Evolutionary conservation across 2,329 filamentous ascomycete species (phyloP), one percentile per base, ranked within the genome.

Genomic region (Colletotrichum sp.): DNA sequence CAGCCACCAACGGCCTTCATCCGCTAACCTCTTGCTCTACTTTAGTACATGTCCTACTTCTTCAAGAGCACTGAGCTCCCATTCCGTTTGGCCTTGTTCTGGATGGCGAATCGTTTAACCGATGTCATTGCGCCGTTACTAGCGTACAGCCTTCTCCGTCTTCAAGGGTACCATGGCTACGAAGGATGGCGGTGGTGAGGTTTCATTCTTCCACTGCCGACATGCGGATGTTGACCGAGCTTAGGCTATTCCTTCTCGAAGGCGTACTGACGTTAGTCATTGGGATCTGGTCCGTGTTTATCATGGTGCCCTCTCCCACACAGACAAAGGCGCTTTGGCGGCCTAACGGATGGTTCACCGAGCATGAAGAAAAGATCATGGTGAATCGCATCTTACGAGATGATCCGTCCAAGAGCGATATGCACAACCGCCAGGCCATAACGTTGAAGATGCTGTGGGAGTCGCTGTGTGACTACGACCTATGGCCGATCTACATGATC

Each of bases 331-430:
- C 84, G 12, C 87, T 84, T 83, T 88, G 86, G 73, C 84, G 88
- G 28, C 87, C 87, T 18, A 85, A 88, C 24, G 89, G 89, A 1
- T 92, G 89, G 88, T 92, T 91, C 80, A 89, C 81, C 4, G 87
- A 91, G 67, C 84, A 86, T 5, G 90, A 91, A 77, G 89, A 92
- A 76, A 86, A 86, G 76, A 91, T 92, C 69, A 87, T 91, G 67
- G 88, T 92, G 24, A 91, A 91, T 78, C 83, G 89, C 2, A 84
- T 89, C 18, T 82, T 85, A 3, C 87, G 90, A 4, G 90, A 92
- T 68, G 90, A 91, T 71, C 89, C 89, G 3, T 86, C 85, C 7
- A 89, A 89, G 78, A 86, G 87, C 62, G 87, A 88, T 70, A 90
- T 91, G 86, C 87, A 90, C 78, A 91, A 90, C 75, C 87, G 89